A percentile compares a stretch with the other conserved stretches of the same genome.
Conservation (phyloP, 2,329 filamentous ascomycete species). For the Phyllosticta citriasiana region DNA sequence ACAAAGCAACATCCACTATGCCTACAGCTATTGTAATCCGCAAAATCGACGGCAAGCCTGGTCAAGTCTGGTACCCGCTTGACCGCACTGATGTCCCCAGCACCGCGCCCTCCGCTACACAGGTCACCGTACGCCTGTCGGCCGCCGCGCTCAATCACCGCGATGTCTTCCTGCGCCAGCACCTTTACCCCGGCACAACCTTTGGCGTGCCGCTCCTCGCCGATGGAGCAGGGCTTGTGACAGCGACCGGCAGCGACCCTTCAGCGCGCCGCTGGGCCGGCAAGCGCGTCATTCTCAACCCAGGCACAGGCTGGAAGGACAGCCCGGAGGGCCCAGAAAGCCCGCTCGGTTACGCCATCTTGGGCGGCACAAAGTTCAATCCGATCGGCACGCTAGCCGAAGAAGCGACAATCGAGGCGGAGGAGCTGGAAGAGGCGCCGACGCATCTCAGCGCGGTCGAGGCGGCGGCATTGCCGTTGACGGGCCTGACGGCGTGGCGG, state of each 20-base stretch:
- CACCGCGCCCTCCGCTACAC: constrained; percentile 28
- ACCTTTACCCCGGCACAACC: constrained; percentile 77
- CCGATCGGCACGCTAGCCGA: constrained; percentile 66
- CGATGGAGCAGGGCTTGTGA: constrained; percentile 71
- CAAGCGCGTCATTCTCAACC: constrained; percentile 68
- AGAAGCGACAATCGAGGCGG: constrained; percentile 56
- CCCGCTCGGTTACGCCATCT: constrained; percentile 47
- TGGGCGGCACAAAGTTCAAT: constrained; percentile 58
- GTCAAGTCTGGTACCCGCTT: constrained; percentile 72
- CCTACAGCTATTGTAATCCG: constrained; percentile 52
- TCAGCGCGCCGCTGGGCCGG: constrained; percentile 46
- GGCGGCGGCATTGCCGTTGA: constrained; percentile 74
- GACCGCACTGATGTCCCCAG: constrained; percentile 23
- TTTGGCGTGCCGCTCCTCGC: constrained; percentile 71
- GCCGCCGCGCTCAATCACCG: constrained; percentile 87
- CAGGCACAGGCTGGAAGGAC: constrained; percentile 66
- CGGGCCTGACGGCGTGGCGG: constrained; percentile 80
- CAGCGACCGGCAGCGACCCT: constrained; percentile 48
- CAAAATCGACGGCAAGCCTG: constrained; percentile 70
- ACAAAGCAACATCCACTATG: constrained; percentile 24
- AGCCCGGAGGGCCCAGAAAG: constrained; percentile 65
- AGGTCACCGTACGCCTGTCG: constrained; percentile 66
- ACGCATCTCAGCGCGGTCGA: constrained; percentile 61
- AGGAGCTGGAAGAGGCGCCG: constrained; percentile 68
- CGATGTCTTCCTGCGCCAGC: constrained; percentile 87